Conservation (phyloP, 352 stramenopile species). For the Phytophthora litchii region DNA sequence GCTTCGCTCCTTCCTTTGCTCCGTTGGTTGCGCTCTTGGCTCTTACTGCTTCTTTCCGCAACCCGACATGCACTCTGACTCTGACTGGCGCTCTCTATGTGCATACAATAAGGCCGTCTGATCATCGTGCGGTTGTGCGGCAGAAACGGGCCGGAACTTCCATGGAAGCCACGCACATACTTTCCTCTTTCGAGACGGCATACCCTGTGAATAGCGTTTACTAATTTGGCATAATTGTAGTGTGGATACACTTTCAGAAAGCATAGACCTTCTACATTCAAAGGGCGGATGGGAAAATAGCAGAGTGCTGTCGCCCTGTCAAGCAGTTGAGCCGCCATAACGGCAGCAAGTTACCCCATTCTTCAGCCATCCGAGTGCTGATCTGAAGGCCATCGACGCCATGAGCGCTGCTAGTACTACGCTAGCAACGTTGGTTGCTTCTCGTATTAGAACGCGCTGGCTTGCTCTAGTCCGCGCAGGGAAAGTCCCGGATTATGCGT, state of each 20-base stretch:
- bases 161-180: slow-evolving; percentile 10
- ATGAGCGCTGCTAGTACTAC: too few relatives aligned
- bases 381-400: slow-evolving; percentile 4
- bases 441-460: too few relatives aligned
- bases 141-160: slow-evolving; percentile 32
- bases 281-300: background rate
- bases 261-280: background rate
- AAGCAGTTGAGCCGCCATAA: slow-evolving; percentile 6
- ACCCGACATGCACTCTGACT: slow-evolving; percentile 30
- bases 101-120: slow-evolving; percentile 28
- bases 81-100: slow-evolving; percentile 34
- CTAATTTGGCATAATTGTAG: too few relatives aligned
- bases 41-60: slow-evolving; percentile 28
- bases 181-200: background rate
- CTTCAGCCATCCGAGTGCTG: slow-evolving; percentile 23
- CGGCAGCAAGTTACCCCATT: slow-evolving; percentile 3
- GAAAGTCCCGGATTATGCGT: slow-evolving; percentile 10
- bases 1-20: background rate
- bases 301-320: background rate
- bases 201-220: too few relatives aligned
- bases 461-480: background rate
- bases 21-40: background rate
- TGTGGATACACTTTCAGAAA: background rate
- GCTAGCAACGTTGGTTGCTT: too few relatives aligned
- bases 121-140: slow-evolving; percentile 22